Evolutionary conservation across 345 rosid genomes (phyloP), one percentile per base, ranked within the genome.

Genomic region (Salix suchowensis): DNA sequence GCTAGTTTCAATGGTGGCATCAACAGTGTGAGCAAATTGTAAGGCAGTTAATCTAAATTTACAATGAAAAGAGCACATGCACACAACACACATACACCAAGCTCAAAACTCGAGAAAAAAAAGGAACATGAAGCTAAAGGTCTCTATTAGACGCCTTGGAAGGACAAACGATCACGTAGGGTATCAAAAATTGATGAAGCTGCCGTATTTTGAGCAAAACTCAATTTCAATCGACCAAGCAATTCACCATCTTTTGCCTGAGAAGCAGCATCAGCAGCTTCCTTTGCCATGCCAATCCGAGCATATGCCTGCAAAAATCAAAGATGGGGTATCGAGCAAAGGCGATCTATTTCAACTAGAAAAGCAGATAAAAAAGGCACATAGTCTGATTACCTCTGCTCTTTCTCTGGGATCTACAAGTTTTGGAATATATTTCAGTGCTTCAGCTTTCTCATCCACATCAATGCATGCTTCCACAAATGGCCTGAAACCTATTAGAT

Each of bases 211-310:
- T 93, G 99, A 52, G 94, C 75, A 77, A 96, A 93, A 28, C 97
- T 96, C 80, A 85, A 77, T 80, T 87, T 91, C 84, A 96, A 80
- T 82, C 97, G 88, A 66, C 92, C 97, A 37, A 96, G 91, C 86
- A 96, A 85, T 82, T 93, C 99, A 1, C 96, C 97, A 77, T 96
- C 98, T 80, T 91, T 90, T 39, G 98, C 94, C 77, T 90, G 98
- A 74, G 96, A 89, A 15, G 99, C 99, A 74, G 97, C 96, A 79
- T 93, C 98, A 19, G 97, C 98, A 19, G 98, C 98, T 87, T 96
- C 99, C 85, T 96, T 93, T 4, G 97, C 98, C 98, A 96, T 93
- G 74, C 95, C 99, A 66, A 96, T 89, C 79, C 93, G 89, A 78
- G 98, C 97, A 80, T 88, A 96, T 50, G 97, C 90, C 99, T 96